Percentiles rank a stretch among this genome's conserved stretches.
Conservation (phyloP, 2,329 filamentous ascomycete species). For the Xylariaceae sp. region DNA sequence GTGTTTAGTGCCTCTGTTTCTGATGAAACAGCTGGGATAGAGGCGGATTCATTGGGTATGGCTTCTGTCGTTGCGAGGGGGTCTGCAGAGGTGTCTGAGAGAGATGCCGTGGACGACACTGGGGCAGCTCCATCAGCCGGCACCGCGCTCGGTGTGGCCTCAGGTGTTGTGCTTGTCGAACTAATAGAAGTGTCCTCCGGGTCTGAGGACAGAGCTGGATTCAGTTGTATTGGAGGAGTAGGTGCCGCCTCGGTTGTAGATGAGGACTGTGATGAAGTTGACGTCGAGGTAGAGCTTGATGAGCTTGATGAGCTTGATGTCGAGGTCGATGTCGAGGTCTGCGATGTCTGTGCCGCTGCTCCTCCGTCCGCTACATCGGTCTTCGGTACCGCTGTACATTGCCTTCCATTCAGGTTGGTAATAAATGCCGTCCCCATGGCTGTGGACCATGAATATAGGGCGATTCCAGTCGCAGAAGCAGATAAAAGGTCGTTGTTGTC, state of each 20-base stretch:
- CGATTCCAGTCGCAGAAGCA: slow-evolving; percentile 49
- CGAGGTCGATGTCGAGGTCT: slow-evolving; percentile 14
- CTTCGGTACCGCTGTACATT: slow-evolving; percentile 58
- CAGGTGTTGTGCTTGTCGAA: slow-evolving; percentile 40
- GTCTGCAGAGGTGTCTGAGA: not conserved
- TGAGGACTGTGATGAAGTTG: slow-evolving; percentile 14
- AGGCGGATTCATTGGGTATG: not conserved
- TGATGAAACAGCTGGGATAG: slow-evolving; percentile 15
- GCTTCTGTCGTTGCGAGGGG: not conserved
- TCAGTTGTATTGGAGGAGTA: not conserved
- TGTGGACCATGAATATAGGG: slow-evolving; percentile 31
- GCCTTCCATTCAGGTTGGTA: slow-evolving; percentile 52
- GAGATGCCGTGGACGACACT: slow-evolving; percentile 6
- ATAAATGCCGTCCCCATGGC: slow-evolving; percentile 51
- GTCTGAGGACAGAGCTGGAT: not conserved
- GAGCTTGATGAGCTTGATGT: slow-evolving; percentile 9
- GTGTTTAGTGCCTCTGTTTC: slow-evolving; percentile 11
- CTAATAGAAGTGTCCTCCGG: slow-evolving; percentile 34
- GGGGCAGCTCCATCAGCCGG: slow-evolving; percentile 18
- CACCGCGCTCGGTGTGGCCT: slow-evolving; percentile 12
- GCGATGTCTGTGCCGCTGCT: slow-evolving; percentile 7
- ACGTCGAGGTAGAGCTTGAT: slow-evolving; percentile 14
- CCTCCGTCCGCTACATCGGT: slow-evolving; percentile 22
- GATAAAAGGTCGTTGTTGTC: slow-evolving; percentile 24
- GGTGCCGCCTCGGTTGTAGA: slow-evolving; percentile 10